Conservation (phyloP, 2,329 filamentous ascomycete species). For the Graphilbum sp. region DNA sequence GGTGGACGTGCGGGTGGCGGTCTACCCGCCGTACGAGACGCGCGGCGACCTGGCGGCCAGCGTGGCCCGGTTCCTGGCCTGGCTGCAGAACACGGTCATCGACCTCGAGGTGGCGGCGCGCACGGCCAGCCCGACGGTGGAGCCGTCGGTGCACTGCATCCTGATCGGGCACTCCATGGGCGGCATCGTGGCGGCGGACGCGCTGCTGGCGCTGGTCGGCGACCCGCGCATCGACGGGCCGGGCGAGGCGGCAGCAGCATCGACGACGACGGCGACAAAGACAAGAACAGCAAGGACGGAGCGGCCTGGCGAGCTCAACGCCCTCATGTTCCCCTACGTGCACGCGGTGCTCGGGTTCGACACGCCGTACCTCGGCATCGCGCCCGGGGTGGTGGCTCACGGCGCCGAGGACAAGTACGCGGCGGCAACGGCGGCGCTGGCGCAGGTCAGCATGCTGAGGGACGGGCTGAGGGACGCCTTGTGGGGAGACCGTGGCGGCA, state of each 20-base stretch:
- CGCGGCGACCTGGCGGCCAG: conserved; percentile 57
- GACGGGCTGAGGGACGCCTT: conserved; percentile 52
- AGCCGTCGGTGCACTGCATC: conserved; percentile 68
- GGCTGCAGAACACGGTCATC: conserved; percentile 84
- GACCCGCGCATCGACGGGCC: conserved; percentile 28
- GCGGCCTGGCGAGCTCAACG: conserved; percentile 24
- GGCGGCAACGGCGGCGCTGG: conserved; percentile 52
- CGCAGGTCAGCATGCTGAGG: conserved; percentile 47
- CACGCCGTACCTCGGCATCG: conserved; percentile 76
- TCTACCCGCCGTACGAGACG: conserved; percentile 77
- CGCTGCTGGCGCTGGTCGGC: conserved; percentile 53
- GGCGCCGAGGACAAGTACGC: conserved; percentile 77
- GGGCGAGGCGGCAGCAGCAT: too few species aligned
- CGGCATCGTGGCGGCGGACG: conserved; percentile 87
- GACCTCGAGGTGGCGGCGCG: conserved; percentile 75
- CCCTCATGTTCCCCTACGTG: conserved; percentile 84
- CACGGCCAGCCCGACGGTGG: conserved; percentile 69
- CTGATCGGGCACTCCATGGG: conserved; percentile 82
- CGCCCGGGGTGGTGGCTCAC: conserved; percentile 69
- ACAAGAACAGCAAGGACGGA: too few species aligned
- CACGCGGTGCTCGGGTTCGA: conserved; percentile 86
- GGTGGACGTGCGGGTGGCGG: conserved; percentile 46
- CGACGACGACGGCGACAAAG: too few species aligned
- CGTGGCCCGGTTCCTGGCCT: conserved; percentile 59
- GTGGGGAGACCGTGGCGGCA: conserved; percentile 15